Base-by-base conservation (phyloP, 805 yeast genomes). In the Ogataea salicorniae region DNA sequence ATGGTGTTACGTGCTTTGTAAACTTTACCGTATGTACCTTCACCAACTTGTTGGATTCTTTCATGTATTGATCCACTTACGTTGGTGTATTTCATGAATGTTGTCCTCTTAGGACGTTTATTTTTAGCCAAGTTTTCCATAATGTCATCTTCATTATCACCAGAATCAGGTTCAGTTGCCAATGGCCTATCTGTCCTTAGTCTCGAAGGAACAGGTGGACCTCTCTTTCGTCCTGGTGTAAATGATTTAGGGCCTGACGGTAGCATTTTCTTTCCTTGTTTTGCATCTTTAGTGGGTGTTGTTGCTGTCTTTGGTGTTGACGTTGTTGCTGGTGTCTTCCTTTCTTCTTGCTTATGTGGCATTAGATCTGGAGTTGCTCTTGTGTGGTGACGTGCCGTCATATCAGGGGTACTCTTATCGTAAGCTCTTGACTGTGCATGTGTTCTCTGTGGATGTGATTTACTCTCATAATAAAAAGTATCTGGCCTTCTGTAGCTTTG, bases 1-100 rank as follows among this genome's bases (percentile, higher is more conserved):
- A 79, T 70, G 15, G 69, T 68, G 62, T 94, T 90, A 42, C 72
- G 73, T 0, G 97, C 96, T 61, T 90, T 89, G 70, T 86, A 90
- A 18, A 94, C 99, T 63, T 88, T 90, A 17, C 99, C 99, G 64
- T 94, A 94, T 0, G 98, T 94, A 9, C 99, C 99, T 67, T 94
- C 98, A n/a, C 99, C 99, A 5, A 94, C 98, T 62, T 94, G 98
- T 37, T 79, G 75, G 1, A 87, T 79, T 46, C 91, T 72, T 53
- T 84, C 83, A 63, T 85, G 89, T 2, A 77, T 62, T 13, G 74
- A 74, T 1, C 64, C 56, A 6, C 63, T 49, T 31, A 68, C 58
- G 6, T 47, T 45, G 9, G 50, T 41, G 14, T 46, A 49, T 39
- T 50, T 51, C 64, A 62, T 60, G 43, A 59, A 61, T 5, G 46